A percentile compares a stretch with the other conserved stretches of the same genome.
phyloP scores from a whole-genome alignment of 2,329 filamentous ascomycete species.

The Cordyceps farinosa region DNA sequence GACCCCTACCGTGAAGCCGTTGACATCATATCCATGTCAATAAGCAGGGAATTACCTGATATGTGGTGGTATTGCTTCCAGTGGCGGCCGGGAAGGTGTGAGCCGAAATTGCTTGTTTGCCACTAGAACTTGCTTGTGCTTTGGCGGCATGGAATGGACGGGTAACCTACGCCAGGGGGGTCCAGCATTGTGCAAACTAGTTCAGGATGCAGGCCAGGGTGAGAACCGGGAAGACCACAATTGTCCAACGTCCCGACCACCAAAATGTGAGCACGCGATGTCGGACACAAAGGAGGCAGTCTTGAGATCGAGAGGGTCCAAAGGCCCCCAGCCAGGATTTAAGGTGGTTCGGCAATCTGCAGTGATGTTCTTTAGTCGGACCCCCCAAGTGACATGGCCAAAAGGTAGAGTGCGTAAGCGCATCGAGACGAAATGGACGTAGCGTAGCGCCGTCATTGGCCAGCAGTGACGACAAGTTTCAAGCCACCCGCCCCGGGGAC shows the following conservation, averaged over 20 bases:
- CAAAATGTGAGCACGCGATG: slow-evolving; percentile 3
- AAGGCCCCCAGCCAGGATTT: not conserved
- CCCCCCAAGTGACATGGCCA: not conserved
- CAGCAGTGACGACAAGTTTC: not conserved
- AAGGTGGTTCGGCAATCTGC: slow-evolving; percentile 11
- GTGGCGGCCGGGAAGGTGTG: not conserved
- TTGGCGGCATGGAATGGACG: not conserved
- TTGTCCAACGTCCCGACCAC: not conserved
- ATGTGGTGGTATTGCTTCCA: not conserved
- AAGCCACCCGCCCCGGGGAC: not conserved
- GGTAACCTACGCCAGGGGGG: not conserved
- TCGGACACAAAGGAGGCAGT: not conserved
- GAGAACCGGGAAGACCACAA: not conserved
- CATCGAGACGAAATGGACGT: not conserved
- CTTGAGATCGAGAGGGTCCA: slow-evolving; percentile 3
- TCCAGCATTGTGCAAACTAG: not conserved
- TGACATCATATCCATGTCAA: slow-evolving; percentile 13
- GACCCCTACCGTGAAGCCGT: slow-evolving; percentile 1
- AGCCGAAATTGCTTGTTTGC: not conserved
- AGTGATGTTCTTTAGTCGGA: not conserved
- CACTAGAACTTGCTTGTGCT: not conserved
- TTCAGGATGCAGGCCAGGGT: not conserved
- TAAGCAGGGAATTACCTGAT: not conserved
- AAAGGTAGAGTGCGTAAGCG: not conserved
- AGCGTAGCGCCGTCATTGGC: slow-evolving; percentile 6